Percentiles rank a stretch among this genome's conserved stretches.
Evolutionary conservation across 1,284 basidiomycete species (phyloP).

Genomic region (Marasmius tenuissimus): DNA sequence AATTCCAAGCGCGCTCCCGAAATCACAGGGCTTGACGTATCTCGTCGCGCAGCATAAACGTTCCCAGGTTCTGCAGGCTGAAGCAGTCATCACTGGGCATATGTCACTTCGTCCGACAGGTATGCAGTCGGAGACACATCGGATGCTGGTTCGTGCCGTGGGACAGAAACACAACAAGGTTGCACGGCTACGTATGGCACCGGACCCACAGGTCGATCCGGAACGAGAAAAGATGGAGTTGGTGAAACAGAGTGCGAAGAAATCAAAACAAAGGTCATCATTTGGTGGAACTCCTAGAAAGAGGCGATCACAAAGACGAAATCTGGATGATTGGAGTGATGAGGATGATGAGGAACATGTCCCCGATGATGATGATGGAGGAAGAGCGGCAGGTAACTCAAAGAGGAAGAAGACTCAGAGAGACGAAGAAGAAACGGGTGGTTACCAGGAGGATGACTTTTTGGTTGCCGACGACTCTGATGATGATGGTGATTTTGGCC

Average conservation of each 20-base stretch:
- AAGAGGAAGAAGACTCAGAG: slow-evolving; percentile 35
- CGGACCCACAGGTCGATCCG: slow-evolving; percentile 70
- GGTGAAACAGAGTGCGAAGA: slow-evolving; percentile 61
- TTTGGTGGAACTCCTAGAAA: slow-evolving; percentile 49
- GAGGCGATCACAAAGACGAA: slow-evolving; percentile 41
- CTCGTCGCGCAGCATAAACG: slow-evolving; percentile 89
- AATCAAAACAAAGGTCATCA: slow-evolving; percentile 51
- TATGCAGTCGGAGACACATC: slow-evolving; percentile 88
- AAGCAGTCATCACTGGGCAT: slow-evolving; percentile 80
- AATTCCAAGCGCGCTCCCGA: slow-evolving; percentile 26
- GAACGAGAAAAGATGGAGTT: slow-evolving; percentile 73
- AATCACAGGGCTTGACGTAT: slow-evolving; percentile 78
- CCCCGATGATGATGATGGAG: slow-evolving; percentile 27
- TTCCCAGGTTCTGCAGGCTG: slow-evolving; percentile 82
- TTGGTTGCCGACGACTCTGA: slow-evolving; percentile 75
- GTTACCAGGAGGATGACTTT: slow-evolving; percentile 83
- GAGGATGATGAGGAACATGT: slow-evolving; percentile 49
- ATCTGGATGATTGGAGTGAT: slow-evolving; percentile 42
- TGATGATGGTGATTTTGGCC: slow-evolving; percentile 51
- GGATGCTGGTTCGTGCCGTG: slow-evolving; percentile 84
- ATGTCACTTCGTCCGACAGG: slow-evolving; percentile 85
- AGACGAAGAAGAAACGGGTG: slow-evolving; percentile 42
- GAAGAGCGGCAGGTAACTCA: slow-evolving; percentile 39
- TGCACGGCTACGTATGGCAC: slow-evolving; percentile 72
- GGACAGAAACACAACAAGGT: slow-evolving; percentile 83